These are phyloP conservation scores for Earliella scabrosa DNA, from an alignment of 1,284 basidiomycete species.

Conservation along the genomic window DNA sequence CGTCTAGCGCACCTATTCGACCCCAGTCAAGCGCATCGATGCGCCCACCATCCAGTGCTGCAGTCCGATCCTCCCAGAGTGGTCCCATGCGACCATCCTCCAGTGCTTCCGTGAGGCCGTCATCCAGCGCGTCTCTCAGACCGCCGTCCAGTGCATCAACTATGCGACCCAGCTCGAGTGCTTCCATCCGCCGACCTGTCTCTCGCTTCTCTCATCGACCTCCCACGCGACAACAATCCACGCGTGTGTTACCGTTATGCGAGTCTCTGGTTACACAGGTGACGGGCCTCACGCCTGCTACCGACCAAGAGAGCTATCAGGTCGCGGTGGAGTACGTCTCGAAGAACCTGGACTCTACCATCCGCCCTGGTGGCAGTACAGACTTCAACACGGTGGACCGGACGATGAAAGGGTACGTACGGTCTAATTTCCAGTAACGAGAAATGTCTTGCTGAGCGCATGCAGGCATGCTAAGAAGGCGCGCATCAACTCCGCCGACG, in stretches of 20 bases:
- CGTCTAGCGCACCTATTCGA: constrained; percentile 27
- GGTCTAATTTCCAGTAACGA: constrained; percentile 1
- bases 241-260: constrained; percentile 56
- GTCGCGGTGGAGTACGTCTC: constrained; percentile 55
- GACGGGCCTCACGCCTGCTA: constrained; percentile 39
- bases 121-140: constrained; percentile 36
- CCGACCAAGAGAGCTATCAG: constrained; percentile 51
- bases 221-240: constrained; percentile 47
- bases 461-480: constrained; percentile 63
- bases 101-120: constrained; percentile 3
- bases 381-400: constrained; percentile 60
- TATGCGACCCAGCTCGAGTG: constrained; percentile 27
- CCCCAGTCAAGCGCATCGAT: constrained; percentile 27
- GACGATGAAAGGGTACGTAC: constrained; percentile 59
- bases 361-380: constrained; percentile 56
- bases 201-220: constrained; percentile 62
- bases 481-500: constrained; percentile 65
- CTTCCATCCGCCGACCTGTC: constrained; percentile 43
- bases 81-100: constrained; percentile 33
- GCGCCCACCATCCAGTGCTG: constrained; percentile 40
- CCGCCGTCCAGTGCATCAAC: constrained; percentile 40
- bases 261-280: constrained; percentile 62
- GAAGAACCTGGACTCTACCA: constrained; percentile 52
- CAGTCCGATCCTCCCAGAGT: constrained; percentile 36
- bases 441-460: background rate